A percentile compares a stretch with the other conserved stretches of the same genome.
Conservation (phyloP, 345 rosid genomes). For the Chamaenerion angustifolium region DNA sequence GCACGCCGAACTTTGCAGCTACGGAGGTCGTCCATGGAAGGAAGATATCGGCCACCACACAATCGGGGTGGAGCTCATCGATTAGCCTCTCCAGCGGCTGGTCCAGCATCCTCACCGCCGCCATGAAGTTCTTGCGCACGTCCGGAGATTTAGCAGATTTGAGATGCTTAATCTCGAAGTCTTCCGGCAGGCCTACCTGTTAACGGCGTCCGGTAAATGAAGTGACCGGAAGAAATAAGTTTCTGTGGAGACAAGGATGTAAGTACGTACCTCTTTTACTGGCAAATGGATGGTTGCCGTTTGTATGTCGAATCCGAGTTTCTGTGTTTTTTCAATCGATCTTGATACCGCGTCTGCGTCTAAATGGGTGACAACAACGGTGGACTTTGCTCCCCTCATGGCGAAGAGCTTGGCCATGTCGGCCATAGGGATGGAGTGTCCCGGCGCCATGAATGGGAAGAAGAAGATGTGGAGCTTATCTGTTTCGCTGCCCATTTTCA, state of each 20-base stretch:
- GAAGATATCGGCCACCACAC: constrained; percentile 41
- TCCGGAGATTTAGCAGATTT: constrained; percentile 3
- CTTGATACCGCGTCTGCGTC: constrained; percentile 9
- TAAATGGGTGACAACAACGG: constrained; percentile 20
- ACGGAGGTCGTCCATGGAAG: constrained; percentile 42
- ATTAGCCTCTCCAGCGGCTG: constrained; percentile 17
- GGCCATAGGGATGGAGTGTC: constrained; percentile 22
- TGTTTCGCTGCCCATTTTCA: not conserved
- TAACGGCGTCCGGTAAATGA: not conserved
- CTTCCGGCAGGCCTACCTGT: constrained; percentile 21
- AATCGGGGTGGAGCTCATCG: constrained; percentile 13
- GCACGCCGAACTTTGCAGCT: constrained; percentile 26
- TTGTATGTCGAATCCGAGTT: constrained; percentile 11
- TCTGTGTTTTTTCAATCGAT: constrained; percentile 5
- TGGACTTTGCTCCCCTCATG: constrained; percentile 14
- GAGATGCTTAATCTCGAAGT: constrained; percentile 10
- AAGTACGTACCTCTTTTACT: constrained; percentile 7
- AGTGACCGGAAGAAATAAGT: no score
- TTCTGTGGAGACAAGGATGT: no score
- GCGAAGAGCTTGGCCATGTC: constrained; percentile 30
- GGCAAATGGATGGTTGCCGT: constrained; percentile 13
- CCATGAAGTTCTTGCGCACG: constrained; percentile 7
- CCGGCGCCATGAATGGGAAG: constrained; percentile 21
- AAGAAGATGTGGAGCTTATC: constrained; percentile 18
- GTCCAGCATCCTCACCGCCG: constrained; percentile 11